phyloP scores from a whole-genome alignment of 345 rosid species.

The Citrus sinensis region DVS_A1.0 CM039165.1:37662001-37662500 shows the following conservation, averaged over 20 bases:
- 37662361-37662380: slow-evolving; percentile 25
- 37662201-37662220: slow-evolving; percentile 36
- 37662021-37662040: no score
- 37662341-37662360: slow-evolving; percentile 28
- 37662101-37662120: neutral
- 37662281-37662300: slow-evolving; percentile 45
- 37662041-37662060: no score
- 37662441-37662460: slow-evolving; percentile 56
- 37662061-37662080: neutral
- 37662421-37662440: slow-evolving; percentile 11
- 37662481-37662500: slow-evolving; percentile 52
- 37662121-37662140: slow-evolving; percentile 37
- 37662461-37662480: slow-evolving; percentile 55
- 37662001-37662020: no score
- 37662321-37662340: slow-evolving; percentile 45
- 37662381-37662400: slow-evolving; percentile 21
- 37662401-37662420: slow-evolving; percentile 11
- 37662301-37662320: slow-evolving; percentile 32
- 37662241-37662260: slow-evolving; percentile 24
- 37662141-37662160: slow-evolving; percentile 35
- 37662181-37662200: slow-evolving; percentile 27
- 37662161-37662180: slow-evolving; percentile 42
- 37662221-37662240: slow-evolving; percentile 24
- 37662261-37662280: slow-evolving; percentile 36
- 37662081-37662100: neutral